These are phyloP conservation scores for Grammothele lineata DNA, from an alignment of 768 basidiomycete genomes.

Conservation along the genomic window DNA sequence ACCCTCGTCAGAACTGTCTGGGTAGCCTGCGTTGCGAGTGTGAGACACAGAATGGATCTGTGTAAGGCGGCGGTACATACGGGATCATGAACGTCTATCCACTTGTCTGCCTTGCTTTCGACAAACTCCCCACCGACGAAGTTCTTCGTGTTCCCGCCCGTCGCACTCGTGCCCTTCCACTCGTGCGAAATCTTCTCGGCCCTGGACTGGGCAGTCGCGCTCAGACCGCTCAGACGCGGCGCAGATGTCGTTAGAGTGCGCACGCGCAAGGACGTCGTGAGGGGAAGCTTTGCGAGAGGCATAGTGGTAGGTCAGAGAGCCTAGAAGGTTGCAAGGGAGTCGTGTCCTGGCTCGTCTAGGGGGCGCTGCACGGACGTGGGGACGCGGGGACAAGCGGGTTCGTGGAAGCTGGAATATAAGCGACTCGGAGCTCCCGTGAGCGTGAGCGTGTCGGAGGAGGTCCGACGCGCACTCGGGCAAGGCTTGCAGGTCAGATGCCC, in stretches of 20 bases:
- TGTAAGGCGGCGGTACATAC: no score
- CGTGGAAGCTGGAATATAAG: no score
- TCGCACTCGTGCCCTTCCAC: conserved; percentile 86
- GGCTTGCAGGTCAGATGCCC: no score
- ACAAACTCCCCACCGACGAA: conserved; percentile 89
- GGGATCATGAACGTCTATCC: conserved; percentile 88
- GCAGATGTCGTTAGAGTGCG: conserved; percentile 25
- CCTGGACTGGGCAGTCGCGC: conserved; percentile 49
- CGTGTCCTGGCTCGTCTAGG: conserved; percentile 9
- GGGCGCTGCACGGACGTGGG: no score
- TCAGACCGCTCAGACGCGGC: conserved; percentile 43
- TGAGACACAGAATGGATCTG: background rate
- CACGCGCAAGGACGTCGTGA: conserved; percentile 10
- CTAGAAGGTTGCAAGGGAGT: conserved; percentile 10
- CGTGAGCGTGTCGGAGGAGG: no score
- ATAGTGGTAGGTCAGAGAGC: conserved; percentile 1
- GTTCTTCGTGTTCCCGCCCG: conserved; percentile 87
- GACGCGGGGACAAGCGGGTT: no score
- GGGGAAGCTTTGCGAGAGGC: conserved; percentile 15
- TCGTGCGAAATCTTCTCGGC: conserved; percentile 67
- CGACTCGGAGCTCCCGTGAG: no score
- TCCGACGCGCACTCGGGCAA: no score
- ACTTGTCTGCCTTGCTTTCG: conserved; percentile 72
- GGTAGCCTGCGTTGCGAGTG: conserved; percentile 54
- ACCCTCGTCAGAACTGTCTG: conserved; percentile 87